Evolutionary conservation across 1,284 basidiomycete species (phyloP).

Genomic region (Anthracocystis walkeri): DNA sequence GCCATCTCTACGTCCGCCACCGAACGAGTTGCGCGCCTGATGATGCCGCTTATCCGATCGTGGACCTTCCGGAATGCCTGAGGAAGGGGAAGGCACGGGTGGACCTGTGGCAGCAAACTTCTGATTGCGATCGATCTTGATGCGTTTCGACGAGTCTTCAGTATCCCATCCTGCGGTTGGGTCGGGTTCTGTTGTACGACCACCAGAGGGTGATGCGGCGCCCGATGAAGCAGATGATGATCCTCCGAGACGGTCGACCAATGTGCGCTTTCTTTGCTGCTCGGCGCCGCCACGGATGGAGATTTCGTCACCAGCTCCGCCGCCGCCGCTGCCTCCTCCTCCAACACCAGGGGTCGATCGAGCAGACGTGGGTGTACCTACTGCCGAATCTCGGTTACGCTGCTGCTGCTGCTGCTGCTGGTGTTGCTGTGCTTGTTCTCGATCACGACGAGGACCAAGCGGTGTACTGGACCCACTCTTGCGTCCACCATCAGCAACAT

Average conservation of each 20-base stretch:
- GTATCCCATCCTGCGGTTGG: slow-evolving; percentile 17
- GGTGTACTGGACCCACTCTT: slow-evolving; percentile 25
- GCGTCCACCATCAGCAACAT: slow-evolving; percentile 12
- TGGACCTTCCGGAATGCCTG: slow-evolving; percentile 15
- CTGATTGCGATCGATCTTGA: slow-evolving; percentile 36
- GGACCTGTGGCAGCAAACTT: slow-evolving; percentile 32
- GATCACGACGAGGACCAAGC: slow-evolving; percentile 27
- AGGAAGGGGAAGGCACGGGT: slow-evolving; percentile 6
- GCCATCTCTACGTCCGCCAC: slow-evolving; percentile 22
- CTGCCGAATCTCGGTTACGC: slow-evolving; percentile 16
- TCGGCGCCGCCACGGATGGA: slow-evolving; percentile 33
- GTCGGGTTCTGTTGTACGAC: neutral
- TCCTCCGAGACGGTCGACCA: slow-evolving; percentile 34
- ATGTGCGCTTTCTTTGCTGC: slow-evolving; percentile 30
- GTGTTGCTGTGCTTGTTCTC: slow-evolving; percentile 24
- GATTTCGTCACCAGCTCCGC: slow-evolving; percentile 18
- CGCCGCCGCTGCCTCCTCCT: slow-evolving; percentile 5
- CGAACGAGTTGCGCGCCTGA: slow-evolving; percentile 19
- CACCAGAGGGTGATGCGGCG: slow-evolving; percentile 11
- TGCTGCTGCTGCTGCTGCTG: slow-evolving; percentile 13
- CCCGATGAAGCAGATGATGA: slow-evolving; percentile 18
- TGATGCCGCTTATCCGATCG: slow-evolving; percentile 25
- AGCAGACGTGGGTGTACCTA: slow-evolving; percentile 18
- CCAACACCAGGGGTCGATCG: slow-evolving; percentile 18
- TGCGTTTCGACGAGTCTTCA: slow-evolving; percentile 25